These are phyloP conservation scores for Platanthera guangdongensis DNA, from an alignment of 106 monocot genomes.

Conservation along the genomic window DNA sequence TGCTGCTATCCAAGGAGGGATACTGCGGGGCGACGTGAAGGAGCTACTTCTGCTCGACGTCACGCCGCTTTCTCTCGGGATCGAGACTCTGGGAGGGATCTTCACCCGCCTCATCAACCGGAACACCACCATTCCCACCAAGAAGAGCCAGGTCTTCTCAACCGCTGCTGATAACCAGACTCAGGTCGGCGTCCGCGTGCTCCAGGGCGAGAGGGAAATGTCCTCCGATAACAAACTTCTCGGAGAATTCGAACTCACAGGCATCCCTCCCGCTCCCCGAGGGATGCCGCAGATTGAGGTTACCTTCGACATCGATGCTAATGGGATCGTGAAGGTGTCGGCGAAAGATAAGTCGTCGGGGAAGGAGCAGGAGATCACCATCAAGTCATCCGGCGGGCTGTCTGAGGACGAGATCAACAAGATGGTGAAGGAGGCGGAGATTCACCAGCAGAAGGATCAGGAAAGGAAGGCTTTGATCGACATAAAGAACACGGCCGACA, in stretches of 20 bases:
- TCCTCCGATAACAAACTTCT: conserved; percentile 53
- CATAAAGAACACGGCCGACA: conserved; percentile 49
- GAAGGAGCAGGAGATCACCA: conserved; percentile 58
- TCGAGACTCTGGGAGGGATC: conserved; percentile 28
- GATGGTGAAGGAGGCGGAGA: conserved; percentile 66
- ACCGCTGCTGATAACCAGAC: conserved; percentile 67
- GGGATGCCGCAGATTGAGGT: conserved; percentile 67
- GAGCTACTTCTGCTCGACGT: conserved; percentile 20
- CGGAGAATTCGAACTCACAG: conserved; percentile 49
- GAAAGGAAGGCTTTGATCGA: conserved; percentile 58
- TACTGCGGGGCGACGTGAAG: conserved; percentile 15
- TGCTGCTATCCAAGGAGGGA: conserved; percentile 22
- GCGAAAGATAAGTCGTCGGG: conserved; percentile 41
- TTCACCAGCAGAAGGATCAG: conserved; percentile 56
- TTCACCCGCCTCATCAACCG: conserved; percentile 27
- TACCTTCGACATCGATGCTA: conserved; percentile 56
- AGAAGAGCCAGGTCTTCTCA: conserved; percentile 44
- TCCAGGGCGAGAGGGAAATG: conserved; percentile 69
- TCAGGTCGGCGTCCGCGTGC: conserved; percentile 43
- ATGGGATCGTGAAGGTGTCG: conserved; percentile 60
- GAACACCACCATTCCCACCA: conserved; percentile 23
- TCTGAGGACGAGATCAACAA: conserved; percentile 55
- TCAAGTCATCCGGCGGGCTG: conserved; percentile 52
- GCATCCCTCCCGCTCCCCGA: conserved; percentile 59
- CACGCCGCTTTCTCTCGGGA: conserved; percentile 17